Evolutionary conservation across 2,329 filamentous ascomycete species (phyloP).

Genomic region (Fusarium verrucosum): DNA sequence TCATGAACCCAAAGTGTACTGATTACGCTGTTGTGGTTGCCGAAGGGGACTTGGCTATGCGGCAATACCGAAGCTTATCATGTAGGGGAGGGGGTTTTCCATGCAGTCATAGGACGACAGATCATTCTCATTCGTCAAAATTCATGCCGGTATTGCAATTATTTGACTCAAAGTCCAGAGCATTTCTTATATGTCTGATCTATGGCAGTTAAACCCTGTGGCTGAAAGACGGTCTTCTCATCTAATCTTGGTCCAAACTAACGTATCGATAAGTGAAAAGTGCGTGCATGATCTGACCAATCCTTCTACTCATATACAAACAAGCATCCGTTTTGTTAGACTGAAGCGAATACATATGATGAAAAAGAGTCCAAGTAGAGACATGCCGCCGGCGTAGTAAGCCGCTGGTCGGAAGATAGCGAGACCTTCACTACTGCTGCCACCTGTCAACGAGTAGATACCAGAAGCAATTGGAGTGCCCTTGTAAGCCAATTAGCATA

Average conservation of each 20-base stretch:
- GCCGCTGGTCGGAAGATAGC: constrained; percentile 27
- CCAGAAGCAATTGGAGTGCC: constrained; percentile 39
- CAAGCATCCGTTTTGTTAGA: neutral
- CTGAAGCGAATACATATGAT: constrained; percentile 23
- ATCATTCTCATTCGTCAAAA: no score
- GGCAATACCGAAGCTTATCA: no score
- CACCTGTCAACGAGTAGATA: constrained; percentile 27
- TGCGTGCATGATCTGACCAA: accelerated
- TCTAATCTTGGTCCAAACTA: neutral
- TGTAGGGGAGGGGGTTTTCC: no score
- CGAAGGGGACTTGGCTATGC: no score
- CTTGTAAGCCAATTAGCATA: neutral
- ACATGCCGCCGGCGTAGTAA: constrained; percentile 33
- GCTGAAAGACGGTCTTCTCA: no score
- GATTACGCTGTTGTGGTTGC: no score
- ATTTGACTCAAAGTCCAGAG: no score
- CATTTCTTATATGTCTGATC: no score
- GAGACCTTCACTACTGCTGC: neutral
- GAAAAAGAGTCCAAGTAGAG: constrained; percentile 23
- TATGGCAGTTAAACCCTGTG: no score
- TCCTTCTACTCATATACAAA: neutral
- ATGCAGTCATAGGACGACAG: no score
- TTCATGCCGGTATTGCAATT: no score
- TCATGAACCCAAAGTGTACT: no score
- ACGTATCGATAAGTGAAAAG: neutral